Conservation (phyloP, 192 early-diverging fungal species). For the Backusella parvicylindrica region DNA sequence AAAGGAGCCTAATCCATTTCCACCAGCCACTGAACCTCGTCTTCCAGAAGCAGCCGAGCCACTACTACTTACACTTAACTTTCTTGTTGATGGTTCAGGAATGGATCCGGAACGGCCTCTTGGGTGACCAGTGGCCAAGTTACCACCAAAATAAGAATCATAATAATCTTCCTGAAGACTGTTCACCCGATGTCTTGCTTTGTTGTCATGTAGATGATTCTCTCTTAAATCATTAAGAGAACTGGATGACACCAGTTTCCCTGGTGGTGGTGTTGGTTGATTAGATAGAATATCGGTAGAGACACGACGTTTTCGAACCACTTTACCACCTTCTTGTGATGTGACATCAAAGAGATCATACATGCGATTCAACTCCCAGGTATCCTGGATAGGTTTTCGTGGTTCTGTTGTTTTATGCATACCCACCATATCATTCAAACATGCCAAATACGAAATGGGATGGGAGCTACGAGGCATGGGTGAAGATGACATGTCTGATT, state of each 20-base stretch:
- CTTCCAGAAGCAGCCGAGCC: not conserved
- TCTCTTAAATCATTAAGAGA: not conserved
- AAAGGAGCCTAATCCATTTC: conserved; percentile 39
- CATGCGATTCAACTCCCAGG: not conserved
- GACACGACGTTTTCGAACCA: conserved; percentile 35
- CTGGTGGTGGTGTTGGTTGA: not conserved
- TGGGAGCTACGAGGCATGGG: conserved; percentile 35
- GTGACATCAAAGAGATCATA: conserved; percentile 6
- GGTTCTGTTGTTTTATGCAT: conserved; percentile 62
- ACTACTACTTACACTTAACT: conserved; percentile 16
- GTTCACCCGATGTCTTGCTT: conserved; percentile 42
- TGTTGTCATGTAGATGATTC: not conserved
- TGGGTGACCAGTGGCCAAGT: too few relatives aligned
- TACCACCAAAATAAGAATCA: not conserved
- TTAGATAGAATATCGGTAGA: conserved; percentile 20
- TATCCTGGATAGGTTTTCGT: conserved; percentile 37
- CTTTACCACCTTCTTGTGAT: conserved; percentile 19
- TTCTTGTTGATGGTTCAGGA: conserved; percentile 13
- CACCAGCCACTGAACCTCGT: not conserved
- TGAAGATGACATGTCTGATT: not conserved
- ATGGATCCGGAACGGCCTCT: not conserved
- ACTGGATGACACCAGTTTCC: conserved; percentile 13
- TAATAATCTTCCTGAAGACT: conserved; percentile 41
- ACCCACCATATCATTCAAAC: conserved; percentile 74
- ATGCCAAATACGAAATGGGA: conserved; percentile 66